A percentile compares a stretch with the other conserved stretches of the same genome.
phyloP scores from a whole-genome alignment of 306 rosid genomes.

The Cicer cuneatum region DNA sequence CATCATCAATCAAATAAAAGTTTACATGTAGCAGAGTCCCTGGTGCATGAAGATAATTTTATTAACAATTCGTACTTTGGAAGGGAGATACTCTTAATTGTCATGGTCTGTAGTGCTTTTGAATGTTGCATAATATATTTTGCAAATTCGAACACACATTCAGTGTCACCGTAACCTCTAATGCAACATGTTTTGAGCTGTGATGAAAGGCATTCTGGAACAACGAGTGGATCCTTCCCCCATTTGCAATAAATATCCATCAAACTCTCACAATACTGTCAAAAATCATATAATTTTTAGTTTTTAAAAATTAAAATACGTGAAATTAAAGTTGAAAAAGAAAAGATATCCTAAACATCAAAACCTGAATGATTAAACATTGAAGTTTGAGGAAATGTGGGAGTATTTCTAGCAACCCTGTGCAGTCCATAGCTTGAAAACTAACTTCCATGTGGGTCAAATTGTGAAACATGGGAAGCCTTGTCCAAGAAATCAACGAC shows the following conservation, averaged over 20 bases:
- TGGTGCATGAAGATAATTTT: background rate
- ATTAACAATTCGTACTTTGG: background rate
- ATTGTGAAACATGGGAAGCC: background rate
- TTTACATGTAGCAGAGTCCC: background rate
- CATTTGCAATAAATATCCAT: background rate
- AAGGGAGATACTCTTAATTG: background rate
- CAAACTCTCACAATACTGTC: background rate
- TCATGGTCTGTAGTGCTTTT: background rate
- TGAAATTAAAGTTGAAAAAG: background rate
- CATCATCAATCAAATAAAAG: background rate
- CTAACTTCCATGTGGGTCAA: background rate
- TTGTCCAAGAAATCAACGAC: rapidly evolving
- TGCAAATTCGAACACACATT: background rate
- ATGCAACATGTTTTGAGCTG: background rate
- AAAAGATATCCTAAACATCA: background rate
- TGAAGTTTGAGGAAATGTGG: background rate
- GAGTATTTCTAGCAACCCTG: background rate
- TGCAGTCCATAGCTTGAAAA: background rate
- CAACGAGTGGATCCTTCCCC: background rate
- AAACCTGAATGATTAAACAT: background rate
- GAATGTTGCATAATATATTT: background rate
- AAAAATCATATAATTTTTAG: background rate
- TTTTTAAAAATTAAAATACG: background rate
- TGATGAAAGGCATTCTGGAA: background rate
- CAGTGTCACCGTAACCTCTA: background rate